These are phyloP conservation scores for Viridothelium virens DNA, from an alignment of 495 filamentous ascomycete genomes.

Conservation along the genomic window DNA sequence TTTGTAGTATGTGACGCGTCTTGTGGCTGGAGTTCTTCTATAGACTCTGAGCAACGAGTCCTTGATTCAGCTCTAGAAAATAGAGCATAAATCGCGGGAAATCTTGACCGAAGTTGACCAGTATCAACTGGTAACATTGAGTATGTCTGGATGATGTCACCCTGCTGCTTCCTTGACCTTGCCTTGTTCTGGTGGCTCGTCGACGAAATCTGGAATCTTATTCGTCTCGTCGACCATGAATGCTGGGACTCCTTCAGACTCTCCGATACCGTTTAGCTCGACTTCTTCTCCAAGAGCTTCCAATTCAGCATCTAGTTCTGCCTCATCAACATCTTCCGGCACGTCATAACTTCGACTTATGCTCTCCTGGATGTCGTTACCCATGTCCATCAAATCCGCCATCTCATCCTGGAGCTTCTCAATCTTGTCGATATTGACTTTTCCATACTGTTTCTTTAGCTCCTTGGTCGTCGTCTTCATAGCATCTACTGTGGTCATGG, in stretches of 20 bases:
- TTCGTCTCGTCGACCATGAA: conserved; percentile 76
- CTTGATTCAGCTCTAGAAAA: no score
- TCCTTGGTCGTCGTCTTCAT: conserved; percentile 95
- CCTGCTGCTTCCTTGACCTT: conserved; percentile 79
- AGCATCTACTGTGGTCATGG: conserved; percentile 96
- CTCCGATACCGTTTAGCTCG: conserved; percentile 57
- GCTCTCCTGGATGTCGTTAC: conserved; percentile 97
- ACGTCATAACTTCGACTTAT: conserved; percentile 90
- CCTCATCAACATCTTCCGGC: conserved; percentile 96
- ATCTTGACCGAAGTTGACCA: no score
- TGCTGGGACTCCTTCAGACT: conserved; percentile 60
- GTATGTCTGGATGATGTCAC: conserved; percentile 22
- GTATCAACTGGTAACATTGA: neutral
- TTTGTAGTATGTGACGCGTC: no score
- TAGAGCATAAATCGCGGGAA: no score
- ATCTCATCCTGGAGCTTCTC: conserved; percentile 98
- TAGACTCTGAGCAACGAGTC: no score
- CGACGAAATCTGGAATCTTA: conserved; percentile 76
- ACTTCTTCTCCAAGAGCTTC: conserved; percentile 87
- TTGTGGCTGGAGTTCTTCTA: no score
- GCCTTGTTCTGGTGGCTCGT: conserved; percentile 47
- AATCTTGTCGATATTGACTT: conserved; percentile 94
- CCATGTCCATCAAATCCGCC: conserved; percentile 94
- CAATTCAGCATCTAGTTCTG: conserved; percentile 91
- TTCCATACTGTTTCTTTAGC: conserved; percentile 89